Evolutionary conservation across 2,329 filamentous ascomycete species (phyloP), one percentile per base, ranked within the genome.

Genomic region (Aspergillus sp.): DNA sequence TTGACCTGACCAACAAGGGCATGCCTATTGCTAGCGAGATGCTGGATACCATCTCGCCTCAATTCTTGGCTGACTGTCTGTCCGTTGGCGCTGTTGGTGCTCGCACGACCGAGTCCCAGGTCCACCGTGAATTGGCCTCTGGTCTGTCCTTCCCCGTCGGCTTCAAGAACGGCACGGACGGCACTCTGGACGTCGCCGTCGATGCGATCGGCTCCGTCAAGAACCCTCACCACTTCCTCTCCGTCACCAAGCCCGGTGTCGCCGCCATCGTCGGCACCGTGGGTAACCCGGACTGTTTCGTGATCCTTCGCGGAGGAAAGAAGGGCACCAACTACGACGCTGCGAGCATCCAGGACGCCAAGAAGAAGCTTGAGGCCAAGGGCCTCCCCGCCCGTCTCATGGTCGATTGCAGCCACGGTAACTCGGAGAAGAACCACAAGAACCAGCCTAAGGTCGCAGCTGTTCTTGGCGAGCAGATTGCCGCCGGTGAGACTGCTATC

Each of bases 121-220:
- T 97, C 53, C 93, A 98, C 72, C 85, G 93, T 48, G 93, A 98
- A 73, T 76, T 98, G 54, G 91, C 93, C 19, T 93, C 87, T 46
- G 93, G 93, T 64, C 78, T 97, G 32, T 94, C 87, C 59, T 97
- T 96, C 85, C 93, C 93, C 2, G 90, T 98, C 9, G 93, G 93
- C 45, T 98, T 98, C 86, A 98, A 98, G 81, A 98, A 98, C 71
- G 93, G 93, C 55, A 98, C 93, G 27, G 93, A 98, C 67, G 93
- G 93, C 45, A 86, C 85, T 7, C 75, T 97, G 43, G 81, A 84
- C 48, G 90, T 97, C 3, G 90, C 93, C 10, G 88, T 97, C 59
- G 93, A 98, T 66, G 93, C 93, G 44, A 95, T 97, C 67, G 90
- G 90, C 53, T 88, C 93, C 13, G 91, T 94, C 44, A 84, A 81